Base-by-base conservation (phyloP, 2,329 filamentous ascomycete genomes). In the Phyllosticta citriasiana region DNA sequence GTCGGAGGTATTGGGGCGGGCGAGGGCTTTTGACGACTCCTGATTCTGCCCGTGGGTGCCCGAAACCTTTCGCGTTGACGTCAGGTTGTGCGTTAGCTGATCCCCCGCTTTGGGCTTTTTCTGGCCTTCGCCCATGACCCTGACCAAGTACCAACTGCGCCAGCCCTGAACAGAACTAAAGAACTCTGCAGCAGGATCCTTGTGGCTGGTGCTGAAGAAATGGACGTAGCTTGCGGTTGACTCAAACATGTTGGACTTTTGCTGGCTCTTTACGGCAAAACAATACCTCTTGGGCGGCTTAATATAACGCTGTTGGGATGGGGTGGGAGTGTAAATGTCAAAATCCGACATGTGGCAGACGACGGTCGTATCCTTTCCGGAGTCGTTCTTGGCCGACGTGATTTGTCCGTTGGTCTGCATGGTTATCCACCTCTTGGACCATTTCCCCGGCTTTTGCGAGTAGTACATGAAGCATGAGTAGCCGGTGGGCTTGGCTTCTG, bases 71-170 rank as follows among this genome's bases (percentile, higher is more conserved):
- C 22, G 53, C 63, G 70, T 72, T 63, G 61, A 67, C 72, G 33
- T 40, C 33, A 40, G 33, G 33, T 40, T 40, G 10, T 40, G 33
- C 33, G 33, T 9, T 40, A 40, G 33, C 55, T 67, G 69, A 56
- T 72, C 70, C 22, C 65, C 68, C 19, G 68, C 67, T 61, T 71
- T 74, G 47, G 68, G 72, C 58, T 62, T 62, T 53, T 58, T 59
- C 63, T 77, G 70, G n/a, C 78, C 79, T 60, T 82, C 80, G 19
- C 85, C 84, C 69, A 87, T 82, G 63, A 85, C 85, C 66, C 89
- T 86, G 53, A 90, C 88, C 7, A 97, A 76, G 69, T 96, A 96
- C 91, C 91, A 96, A 72, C 89, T 95, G 62, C 93, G 84, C 92
- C 92, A 97, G 50, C 77, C 77, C 64, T 96, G 91, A 1, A 96